A percentile compares a stretch with the other conserved stretches of the same genome.
phyloP scores from a whole-genome alignment of 2,329 filamentous ascomycete species.

The Triangularia setosa region DNA sequence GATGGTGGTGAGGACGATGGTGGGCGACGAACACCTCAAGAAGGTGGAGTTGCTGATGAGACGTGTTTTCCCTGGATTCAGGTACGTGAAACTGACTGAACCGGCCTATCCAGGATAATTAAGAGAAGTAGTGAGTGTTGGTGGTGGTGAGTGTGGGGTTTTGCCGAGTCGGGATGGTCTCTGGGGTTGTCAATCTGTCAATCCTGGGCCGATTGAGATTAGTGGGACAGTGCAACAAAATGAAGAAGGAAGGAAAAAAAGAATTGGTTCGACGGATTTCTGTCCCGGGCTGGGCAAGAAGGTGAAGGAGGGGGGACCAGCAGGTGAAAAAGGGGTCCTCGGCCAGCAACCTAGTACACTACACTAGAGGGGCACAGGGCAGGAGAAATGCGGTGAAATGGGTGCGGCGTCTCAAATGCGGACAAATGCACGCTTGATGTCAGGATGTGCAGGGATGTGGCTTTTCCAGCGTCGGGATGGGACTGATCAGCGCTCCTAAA shows the following conservation, averaged over 20 bases:
- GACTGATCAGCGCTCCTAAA: conserved; percentile 19
- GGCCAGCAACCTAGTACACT: background rate
- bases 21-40: background rate
- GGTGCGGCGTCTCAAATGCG: conserved; percentile 1
- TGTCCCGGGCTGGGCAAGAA: background rate
- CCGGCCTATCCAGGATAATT: background rate
- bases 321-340: background rate
- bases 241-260: background rate
- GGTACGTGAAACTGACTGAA: background rate
- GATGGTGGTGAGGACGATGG: background rate
- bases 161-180: conserved; percentile 7
- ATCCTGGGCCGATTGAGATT: conserved; percentile 2
- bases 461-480: conserved; percentile 12
- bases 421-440: conserved; percentile 18
- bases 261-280: background rate
- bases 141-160: background rate
- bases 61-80: background rate
- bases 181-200: background rate
- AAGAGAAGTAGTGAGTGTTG: background rate
- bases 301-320: background rate
- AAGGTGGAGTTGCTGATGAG: background rate
- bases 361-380: conserved; percentile 2
- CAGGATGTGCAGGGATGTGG: conserved; percentile 19
- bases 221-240: background rate
- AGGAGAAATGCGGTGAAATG: background rate